Base-by-base conservation (phyloP, 108 stramenopile genomes). In the Licmophora abbreviata region DNA sequence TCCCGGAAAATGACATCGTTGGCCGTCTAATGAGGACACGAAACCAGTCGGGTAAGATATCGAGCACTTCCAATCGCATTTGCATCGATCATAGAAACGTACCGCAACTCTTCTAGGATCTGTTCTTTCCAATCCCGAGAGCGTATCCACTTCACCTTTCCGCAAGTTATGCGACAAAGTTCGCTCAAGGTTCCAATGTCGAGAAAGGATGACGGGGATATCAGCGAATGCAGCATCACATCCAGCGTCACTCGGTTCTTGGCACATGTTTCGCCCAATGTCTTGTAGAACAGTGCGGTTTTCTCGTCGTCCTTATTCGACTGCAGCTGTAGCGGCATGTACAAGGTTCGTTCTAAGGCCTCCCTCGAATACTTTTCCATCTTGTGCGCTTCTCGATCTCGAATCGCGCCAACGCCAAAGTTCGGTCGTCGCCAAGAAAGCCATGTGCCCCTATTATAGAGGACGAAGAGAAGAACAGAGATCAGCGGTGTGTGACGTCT, bases 121-220 rank as follows among this genome's bases (percentile, higher is more conserved):
- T 59, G 65, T 54, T 66, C 58, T 38, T 76, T 15, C 85, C 85
- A 64, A 56, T 40, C n/a, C 3, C 48, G 12, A 21, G 7, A 11
- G 24, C 61, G 68, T 32, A 92, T 74, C 81, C 83, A 78, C 34
- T 68, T 61, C 50, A 87, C 67, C 30, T 67, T 54, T 3, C 90
- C 90, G 53, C 79, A 76, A 17, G 85, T 83, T 0, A 32, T 30
- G 12, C 80, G 71, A 51, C 83, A 88, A 5, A 87, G 38, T 54
- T 84, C 69, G n/a, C 67, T 51, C 25, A 88, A 32, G 10, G 90
- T 87, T 14, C 85, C 78, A 14, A 87, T 63, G 53, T 85, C 90
- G 51, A 85, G 44, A 64, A 68, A 92, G 14, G 73, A 44, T 3
- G 43, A 38, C 2, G 77, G 68, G 0, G 56, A 44, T 17, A 49